phyloP scores from a whole-genome alignment of 1,139 yeast genomes.

The Nematodospora anomalae region DNA sequence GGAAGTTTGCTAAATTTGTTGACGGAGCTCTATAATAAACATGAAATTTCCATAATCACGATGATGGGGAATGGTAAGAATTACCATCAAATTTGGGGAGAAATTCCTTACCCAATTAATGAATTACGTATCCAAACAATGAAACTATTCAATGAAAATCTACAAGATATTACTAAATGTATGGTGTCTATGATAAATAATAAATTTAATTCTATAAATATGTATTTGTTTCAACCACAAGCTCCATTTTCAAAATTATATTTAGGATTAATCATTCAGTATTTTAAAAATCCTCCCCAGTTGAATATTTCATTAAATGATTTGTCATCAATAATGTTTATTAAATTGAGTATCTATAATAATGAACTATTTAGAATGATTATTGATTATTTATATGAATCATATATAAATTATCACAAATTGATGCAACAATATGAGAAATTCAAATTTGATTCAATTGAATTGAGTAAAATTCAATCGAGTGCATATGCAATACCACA shows the following conservation, averaged over 20 bases:
- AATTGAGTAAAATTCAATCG: conserved; percentile 7
- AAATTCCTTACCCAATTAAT: conserved; percentile 2
- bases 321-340: conserved; percentile 10
- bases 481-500: conserved; percentile 2
- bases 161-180: background rate
- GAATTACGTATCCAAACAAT: conserved; percentile 10
- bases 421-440: conserved; percentile 12
- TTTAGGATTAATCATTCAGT: conserved; percentile 8
- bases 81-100: background rate
- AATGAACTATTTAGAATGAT: conserved; percentile 10
- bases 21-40: conserved; percentile 5
- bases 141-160: conserved; percentile 3
- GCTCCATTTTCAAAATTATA: conserved; percentile 6
- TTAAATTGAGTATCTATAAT: conserved; percentile 12
- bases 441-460: conserved; percentile 17
- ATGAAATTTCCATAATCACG: conserved; percentile 7
- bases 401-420: conserved; percentile 13
- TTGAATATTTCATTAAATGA: conserved; percentile 9
- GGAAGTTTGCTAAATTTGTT: conserved; percentile 4
- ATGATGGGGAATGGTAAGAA: conserved; percentile 3
- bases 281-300: conserved; percentile 11
- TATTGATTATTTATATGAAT: conserved; percentile 16
- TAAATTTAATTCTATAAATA: conserved; percentile 3
- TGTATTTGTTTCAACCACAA: conserved; percentile 6
- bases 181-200: conserved; percentile 4